Evolutionary conservation across 768 basidiomycete genomes (phyloP), one percentile per base, ranked within the genome.

Genomic region (Rhizopogon rudus): DNA sequence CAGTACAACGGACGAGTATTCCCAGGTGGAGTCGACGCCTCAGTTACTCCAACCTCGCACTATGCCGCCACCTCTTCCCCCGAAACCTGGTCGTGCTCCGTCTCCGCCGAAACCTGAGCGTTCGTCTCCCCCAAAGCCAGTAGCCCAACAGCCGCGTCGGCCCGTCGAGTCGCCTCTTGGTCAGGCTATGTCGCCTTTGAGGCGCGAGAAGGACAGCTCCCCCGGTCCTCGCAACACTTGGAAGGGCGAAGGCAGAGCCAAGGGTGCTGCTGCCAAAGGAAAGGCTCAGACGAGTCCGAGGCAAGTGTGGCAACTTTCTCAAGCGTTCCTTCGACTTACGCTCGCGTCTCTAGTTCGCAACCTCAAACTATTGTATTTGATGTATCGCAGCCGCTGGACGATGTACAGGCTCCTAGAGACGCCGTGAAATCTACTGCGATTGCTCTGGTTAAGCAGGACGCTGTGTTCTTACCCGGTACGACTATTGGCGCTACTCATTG

Each of bases 401-500:
- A 91, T 56, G 80, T 91, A 40, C 86, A 88, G 65, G 88, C 91
- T 7, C 77, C 84, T 51, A 80, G 78, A 7, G 91, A 93, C 59
- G 80, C 78, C 4, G 87, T 91, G 63, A 91, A 91, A 66, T 89
- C 89, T n/a, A 93, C 91, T 0, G 90, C 91, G 3, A 93, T 93
- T 52, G 91, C 91, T 14, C 78, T 93, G 46, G 89, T 93, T 65
- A 88, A 85, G 70, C 90, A 93, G 60, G 91, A 93, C 57, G 75
- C 90, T 16, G 81, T 86, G 25, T 93, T 93, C 73, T 74, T 92
- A 55, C 88, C 88, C 44, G 91, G 91, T 14, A 87, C 88, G 12
- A 93, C 91, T 33, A 93, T 93, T 53, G 91, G 91, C 9, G 91
- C 91, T 13, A 92, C 91, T 5, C 88, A 91, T 65, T 93, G 91